Percentiles rank a stretch among this genome's conserved stretches.
phyloP scores from a whole-genome alignment of 352 stramenopile genomes.

The Pythium apleroticum region DNA sequence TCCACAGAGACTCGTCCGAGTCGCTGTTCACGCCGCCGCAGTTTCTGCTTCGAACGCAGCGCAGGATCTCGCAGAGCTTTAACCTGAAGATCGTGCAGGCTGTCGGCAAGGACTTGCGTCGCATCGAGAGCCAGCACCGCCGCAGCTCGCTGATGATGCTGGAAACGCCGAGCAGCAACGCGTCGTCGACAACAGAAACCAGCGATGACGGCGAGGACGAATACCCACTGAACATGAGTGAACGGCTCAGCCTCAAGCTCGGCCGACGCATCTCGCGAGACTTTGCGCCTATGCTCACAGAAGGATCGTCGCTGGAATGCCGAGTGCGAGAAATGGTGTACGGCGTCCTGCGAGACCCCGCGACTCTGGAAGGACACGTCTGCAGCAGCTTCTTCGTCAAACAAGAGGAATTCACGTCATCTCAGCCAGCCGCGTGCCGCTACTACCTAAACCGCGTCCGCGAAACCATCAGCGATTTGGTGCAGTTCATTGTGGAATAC shows the following conservation, averaged over 20 bases:
- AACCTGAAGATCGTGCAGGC: constrained; percentile 28
- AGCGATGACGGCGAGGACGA: constrained; percentile 9
- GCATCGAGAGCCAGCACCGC: constrained; percentile 20
- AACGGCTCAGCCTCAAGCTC: constrained; percentile 19
- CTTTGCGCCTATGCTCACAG: constrained; percentile 27
- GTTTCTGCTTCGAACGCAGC: constrained; percentile 24
- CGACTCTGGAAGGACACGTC: constrained; percentile 34
- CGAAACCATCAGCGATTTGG: constrained; percentile 35
- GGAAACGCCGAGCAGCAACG: constrained; percentile 2
- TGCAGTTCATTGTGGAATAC: constrained; percentile 39
- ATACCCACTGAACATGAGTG: constrained; percentile 17
- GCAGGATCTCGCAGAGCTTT: constrained; percentile 25
- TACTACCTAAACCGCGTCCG: constrained; percentile 35
- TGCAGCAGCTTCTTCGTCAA: constrained; percentile 26
- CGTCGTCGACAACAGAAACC: not conserved
- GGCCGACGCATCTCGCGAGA: constrained; percentile 23
- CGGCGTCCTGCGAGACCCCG: constrained; percentile 17
- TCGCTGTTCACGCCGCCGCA: constrained; percentile 18
- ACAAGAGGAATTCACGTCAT: constrained; percentile 17
- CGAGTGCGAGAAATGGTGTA: constrained; percentile 28
- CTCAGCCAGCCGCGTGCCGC: constrained; percentile 17
- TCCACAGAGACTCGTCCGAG: constrained; percentile 10
- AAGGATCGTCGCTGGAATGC: constrained; percentile 24
- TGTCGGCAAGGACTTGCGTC: constrained; percentile 23
- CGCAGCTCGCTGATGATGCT: constrained; percentile 20